Percentiles rank a stretch among this genome's conserved stretches.
Evolutionary conservation across 75 land plant genomes (phyloP).

Genomic region (Gnetum montanum): DNA sequence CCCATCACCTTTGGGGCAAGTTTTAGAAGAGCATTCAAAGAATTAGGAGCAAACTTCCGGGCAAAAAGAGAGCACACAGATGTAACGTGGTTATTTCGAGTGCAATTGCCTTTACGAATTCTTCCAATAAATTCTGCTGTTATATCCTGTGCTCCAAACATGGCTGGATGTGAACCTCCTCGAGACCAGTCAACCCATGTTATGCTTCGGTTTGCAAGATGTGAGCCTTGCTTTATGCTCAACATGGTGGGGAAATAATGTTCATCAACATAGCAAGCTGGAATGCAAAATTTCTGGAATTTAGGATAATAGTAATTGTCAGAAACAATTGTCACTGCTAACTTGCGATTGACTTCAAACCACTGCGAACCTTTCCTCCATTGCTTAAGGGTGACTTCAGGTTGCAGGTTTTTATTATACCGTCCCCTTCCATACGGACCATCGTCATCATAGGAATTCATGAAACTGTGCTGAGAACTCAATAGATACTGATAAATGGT

Average conservation of each 20-base stretch:
- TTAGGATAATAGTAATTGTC: slow-evolving; percentile 48
- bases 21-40: slow-evolving; percentile 43
- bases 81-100: slow-evolving; percentile 23
- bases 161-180: slow-evolving; percentile 54
- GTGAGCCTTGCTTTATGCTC: slow-evolving; percentile 20
- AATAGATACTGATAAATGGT: slow-evolving; percentile 36
- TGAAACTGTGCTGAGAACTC: slow-evolving; percentile 44
- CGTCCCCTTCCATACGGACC: slow-evolving; percentile 63
- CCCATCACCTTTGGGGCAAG: slow-evolving; percentile 2
- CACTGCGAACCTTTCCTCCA: slow-evolving; percentile 62
- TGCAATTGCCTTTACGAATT: slow-evolving; percentile 23
- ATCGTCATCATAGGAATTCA: slow-evolving; percentile 49
- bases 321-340: slow-evolving; percentile 34
- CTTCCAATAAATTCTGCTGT: slow-evolving; percentile 31
- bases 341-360: slow-evolving; percentile 39
- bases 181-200: slow-evolving; percentile 56
- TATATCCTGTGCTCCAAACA: slow-evolving; percentile 30
- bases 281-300: slow-evolving; percentile 44
- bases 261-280: slow-evolving; percentile 64
- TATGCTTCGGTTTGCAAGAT: slow-evolving; percentile 40
- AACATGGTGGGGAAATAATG: slow-evolving; percentile 69
- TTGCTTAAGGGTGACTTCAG: slow-evolving; percentile 41
- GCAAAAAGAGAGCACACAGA: slow-evolving; percentile 43
- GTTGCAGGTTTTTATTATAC: slow-evolving; percentile 40
- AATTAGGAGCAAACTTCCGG: slow-evolving; percentile 61